Conservation (phyloP, 2,329 filamentous ascomycete genomes). For the Blumeriella jaapii region DNA sequence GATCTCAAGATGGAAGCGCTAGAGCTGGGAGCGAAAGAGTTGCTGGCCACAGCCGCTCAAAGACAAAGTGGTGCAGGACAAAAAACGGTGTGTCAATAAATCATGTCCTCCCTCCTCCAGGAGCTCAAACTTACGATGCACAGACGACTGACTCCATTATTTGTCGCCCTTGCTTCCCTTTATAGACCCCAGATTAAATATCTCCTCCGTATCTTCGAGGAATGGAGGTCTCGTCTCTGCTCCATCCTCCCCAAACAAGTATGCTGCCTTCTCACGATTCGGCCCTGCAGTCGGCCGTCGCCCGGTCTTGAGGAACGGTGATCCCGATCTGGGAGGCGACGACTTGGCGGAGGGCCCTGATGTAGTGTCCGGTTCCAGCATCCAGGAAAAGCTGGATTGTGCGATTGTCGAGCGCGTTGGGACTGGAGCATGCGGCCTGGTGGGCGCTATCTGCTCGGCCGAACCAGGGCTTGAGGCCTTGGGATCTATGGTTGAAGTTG, state of each 20-base stretch:
- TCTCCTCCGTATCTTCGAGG: constrained; percentile 19
- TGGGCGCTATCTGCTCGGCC: constrained; percentile 3
- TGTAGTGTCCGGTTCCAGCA: constrained; percentile 44
- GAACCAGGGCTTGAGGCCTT: not conserved
- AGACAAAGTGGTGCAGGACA: no score
- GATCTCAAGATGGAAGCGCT: no score
- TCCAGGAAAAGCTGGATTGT: constrained; percentile 70
- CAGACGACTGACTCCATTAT: not conserved
- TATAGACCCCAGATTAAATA: constrained; percentile 23
- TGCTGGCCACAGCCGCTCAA: no score
- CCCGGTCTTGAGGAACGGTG: constrained; percentile 23
- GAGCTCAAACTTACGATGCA: not conserved
- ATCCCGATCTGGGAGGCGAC: constrained; percentile 20
- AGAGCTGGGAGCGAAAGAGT: no score
- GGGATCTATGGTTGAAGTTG: constrained; percentile 2
- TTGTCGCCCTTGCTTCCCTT: constrained; percentile 14
- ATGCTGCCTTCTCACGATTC: constrained; percentile 26
- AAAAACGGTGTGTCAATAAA: no score
- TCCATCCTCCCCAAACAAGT: constrained; percentile 27
- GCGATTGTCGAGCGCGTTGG: constrained; percentile 55
- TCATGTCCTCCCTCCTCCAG: no score
- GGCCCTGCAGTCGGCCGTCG: constrained; percentile 19
- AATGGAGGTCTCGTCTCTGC: constrained; percentile 14
- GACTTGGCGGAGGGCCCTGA: constrained; percentile 12
- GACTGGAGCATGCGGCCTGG: constrained; percentile 32